Percentiles rank a stretch among this genome's conserved stretches.
These are phyloP conservation scores for Pochonia chlamydosporia DNA, from an alignment of 2,329 filamentous ascomycete species.

Conservation along the genomic window DNA sequence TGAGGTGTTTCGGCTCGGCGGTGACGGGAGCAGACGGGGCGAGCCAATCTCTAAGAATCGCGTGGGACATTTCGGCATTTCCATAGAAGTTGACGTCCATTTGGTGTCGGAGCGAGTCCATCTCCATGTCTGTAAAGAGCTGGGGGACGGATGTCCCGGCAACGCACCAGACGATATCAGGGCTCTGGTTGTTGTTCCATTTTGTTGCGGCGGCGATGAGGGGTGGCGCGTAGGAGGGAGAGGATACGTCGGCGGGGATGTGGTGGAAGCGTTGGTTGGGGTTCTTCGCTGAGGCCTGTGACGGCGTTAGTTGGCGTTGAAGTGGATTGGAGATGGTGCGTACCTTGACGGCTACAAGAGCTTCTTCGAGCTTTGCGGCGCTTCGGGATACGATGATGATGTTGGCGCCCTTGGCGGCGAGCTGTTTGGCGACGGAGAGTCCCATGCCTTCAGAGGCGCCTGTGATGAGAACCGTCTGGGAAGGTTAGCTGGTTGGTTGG, in stretches of 20 bases:
- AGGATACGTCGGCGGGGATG: constrained; percentile 77
- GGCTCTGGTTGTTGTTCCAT: constrained; percentile 70
- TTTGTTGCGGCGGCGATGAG: constrained; percentile 65
- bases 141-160: constrained; percentile 70
- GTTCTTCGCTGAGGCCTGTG: constrained; percentile 58
- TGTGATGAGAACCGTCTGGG: constrained; percentile 79
- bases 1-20: constrained; percentile 62
- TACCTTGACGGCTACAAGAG: constrained; percentile 61
- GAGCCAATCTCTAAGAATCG: constrained; percentile 71
- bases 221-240: constrained; percentile 60
- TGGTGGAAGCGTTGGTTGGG: constrained; percentile 73
- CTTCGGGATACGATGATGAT: constrained; percentile 81
- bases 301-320: constrained; percentile 9
- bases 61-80: constrained; percentile 78
- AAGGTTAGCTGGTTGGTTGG: constrained; percentile 6
- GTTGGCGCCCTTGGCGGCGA: constrained; percentile 79
- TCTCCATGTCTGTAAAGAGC: constrained; percentile 70
- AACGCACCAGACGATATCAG: constrained; percentile 88
- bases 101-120: constrained; percentile 62
- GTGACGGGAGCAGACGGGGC: constrained; percentile 37
- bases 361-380: constrained; percentile 64
- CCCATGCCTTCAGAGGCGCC: constrained; percentile 94
- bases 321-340: constrained; percentile 8
- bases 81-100: constrained; percentile 95
- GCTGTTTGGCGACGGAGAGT: constrained; percentile 63